A percentile compares a stretch with the other conserved stretches of the same genome.
These are phyloP conservation scores for Podochytrium sp. DNA, from an alignment of 192 early-diverging fungal species.

Conservation along the genomic window DNA sequence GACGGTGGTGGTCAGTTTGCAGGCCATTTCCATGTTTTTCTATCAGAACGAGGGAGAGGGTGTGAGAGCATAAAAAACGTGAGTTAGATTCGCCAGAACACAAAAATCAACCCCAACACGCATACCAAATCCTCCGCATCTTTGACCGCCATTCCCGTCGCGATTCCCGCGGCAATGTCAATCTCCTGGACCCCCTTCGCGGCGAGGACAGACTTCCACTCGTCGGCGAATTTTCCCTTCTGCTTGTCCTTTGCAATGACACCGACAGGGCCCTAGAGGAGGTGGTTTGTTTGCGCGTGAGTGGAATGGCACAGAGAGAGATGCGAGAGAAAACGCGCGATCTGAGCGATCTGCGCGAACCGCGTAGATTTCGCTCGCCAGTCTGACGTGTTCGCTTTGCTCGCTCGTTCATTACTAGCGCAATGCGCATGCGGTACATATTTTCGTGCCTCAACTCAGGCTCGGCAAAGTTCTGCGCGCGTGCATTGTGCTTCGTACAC, in stretches of 20 bases:
- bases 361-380: no score
- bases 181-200: constrained; percentile 60
- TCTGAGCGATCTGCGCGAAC: no score
- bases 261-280: constrained; percentile 67
- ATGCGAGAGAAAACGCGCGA: no score
- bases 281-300: neutral
- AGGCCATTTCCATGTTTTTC: constrained; percentile 73
- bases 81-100: neutral
- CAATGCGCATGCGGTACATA: no score
- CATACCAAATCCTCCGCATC: constrained; percentile 87
- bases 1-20: constrained; percentile 69
- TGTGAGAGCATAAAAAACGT: neutral
- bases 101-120: no score
- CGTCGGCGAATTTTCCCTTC: constrained; percentile 74
- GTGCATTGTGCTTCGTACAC: no score
- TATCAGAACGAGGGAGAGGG: constrained; percentile 35
- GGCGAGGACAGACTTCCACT: constrained; percentile 75
- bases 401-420: no score
- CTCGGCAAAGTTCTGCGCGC: no score
- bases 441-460: no score
- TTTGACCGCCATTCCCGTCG: constrained; percentile 79
- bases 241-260: constrained; percentile 77
- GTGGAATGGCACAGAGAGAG: no score
- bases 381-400: no score
- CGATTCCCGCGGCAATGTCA: constrained; percentile 75